Percentiles rank a stretch among this genome's conserved stretches.
phyloP scores from a whole-genome alignment of 106 monocot genomes.

The Acorus calamus region DNA sequence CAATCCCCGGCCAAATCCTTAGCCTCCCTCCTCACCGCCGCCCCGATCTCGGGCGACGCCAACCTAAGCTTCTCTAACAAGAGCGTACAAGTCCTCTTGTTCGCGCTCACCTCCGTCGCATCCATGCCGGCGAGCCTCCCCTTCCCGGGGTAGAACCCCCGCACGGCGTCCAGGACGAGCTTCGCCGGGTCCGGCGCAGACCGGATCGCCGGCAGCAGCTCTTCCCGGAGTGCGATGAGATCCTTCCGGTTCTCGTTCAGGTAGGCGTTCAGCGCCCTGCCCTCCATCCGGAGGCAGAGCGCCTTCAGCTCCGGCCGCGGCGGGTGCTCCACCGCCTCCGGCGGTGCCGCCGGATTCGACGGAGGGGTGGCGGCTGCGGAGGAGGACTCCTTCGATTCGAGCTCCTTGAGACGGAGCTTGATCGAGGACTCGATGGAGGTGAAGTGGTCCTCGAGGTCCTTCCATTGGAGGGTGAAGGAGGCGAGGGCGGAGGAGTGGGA shows the following conservation, averaged over 20 bases:
- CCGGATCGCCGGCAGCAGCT: slow-evolving; percentile 33
- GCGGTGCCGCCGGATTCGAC: neutral
- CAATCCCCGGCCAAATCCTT: slow-evolving; percentile 29
- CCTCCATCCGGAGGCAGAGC: slow-evolving; percentile 41
- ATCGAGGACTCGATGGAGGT: slow-evolving; percentile 34
- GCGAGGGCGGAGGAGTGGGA: slow-evolving; percentile 35
- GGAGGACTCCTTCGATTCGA: slow-evolving; percentile 13
- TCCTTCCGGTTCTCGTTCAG: slow-evolving; percentile 27
- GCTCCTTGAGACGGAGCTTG: slow-evolving; percentile 26
- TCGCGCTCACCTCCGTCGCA: slow-evolving; percentile 1
- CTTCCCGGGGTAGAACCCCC: slow-evolving; percentile 10
- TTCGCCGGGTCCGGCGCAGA: slow-evolving; percentile 28
- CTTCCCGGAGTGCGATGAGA: slow-evolving; percentile 2
- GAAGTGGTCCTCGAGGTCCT: slow-evolving; percentile 45
- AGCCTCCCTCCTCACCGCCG: slow-evolving; percentile 22
- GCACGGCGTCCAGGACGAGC: slow-evolving; percentile 34
- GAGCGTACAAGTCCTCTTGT: slow-evolving; percentile 29
- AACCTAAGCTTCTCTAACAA: slow-evolving; percentile 32
- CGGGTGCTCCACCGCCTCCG: slow-evolving; percentile 2
- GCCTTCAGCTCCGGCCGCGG: slow-evolving; percentile 25
- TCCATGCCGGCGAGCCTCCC: slow-evolving; percentile 2
- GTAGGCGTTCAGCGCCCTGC: slow-evolving; percentile 20
- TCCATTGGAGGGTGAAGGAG: slow-evolving; percentile 45
- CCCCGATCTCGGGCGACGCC: slow-evolving; percentile 17
- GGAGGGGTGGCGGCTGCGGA: neutral